Evolutionary conservation across 768 basidiomycete genomes (phyloP), one percentile per base, ranked within the genome.

Genomic region (Phallus indusiatus): DNA sequence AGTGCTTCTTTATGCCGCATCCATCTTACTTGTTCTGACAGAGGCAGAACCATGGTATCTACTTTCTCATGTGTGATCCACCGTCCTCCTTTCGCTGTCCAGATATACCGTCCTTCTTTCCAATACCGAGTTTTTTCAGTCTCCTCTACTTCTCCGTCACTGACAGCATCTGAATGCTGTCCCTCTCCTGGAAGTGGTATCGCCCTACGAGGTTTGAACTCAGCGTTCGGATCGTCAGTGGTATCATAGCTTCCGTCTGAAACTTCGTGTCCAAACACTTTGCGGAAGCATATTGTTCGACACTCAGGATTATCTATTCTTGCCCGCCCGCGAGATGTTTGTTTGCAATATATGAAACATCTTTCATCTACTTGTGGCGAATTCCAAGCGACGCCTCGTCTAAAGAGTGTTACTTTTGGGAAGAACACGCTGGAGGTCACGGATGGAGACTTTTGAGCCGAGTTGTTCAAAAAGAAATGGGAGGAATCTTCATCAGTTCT

Each of bases 241-340:
- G 57, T 35, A 53, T 59, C 57, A 16, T 59, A 59, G 46, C 49
- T 59, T 35, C 57, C 57, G 18, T 59, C 57, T 73, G 76, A 62
- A 46, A 86, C 77, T 72, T 86, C 85, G 67, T 85, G 83, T 1
- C 82, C 77, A 65, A 83, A 82, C 64, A 86, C 80, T 64, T 79
- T 81, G 58, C 85, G 83, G 54, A 86, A 71, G 66, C 84, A 85
- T 20, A 85, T 68, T 47, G 83, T 78, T 51, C 78, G 75, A 64
- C 83, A 85, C 56, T 71, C 72, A 3, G 85, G 83, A 50, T 79
- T 74, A 42, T 77, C 74, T 51, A 69, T 68, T 59, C 81, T 72
- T 8, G 77, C 70, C 42, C 84, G 77, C 47, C 82, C 81, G 18
- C 69, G 75, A 49, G 83, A 71, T 20, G 75, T 76, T 71, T 86